A percentile compares a stretch with the other conserved stretches of the same genome.
These are phyloP conservation scores for Blastobotrys apis DNA, from an alignment of 1,139 yeast species.

Conservation along the genomic window DNA sequence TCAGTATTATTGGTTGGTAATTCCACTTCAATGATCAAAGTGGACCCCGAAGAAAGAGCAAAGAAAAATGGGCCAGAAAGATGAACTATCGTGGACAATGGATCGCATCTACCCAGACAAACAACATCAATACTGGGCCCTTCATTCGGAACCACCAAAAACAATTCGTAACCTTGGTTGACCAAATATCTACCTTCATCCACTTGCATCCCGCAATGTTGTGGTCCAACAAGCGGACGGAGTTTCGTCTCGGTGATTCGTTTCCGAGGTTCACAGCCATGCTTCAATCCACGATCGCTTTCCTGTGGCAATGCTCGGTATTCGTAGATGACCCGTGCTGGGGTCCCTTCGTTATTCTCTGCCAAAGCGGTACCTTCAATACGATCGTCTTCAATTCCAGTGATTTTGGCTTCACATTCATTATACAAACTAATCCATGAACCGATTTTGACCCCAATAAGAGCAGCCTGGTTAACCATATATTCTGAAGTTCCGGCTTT, in stretches of 20 bases:
- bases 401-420: neutral
- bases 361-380: neutral
- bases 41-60: neutral
- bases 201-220: neutral
- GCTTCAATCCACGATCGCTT: neutral
- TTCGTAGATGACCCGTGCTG: neutral
- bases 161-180: neutral
- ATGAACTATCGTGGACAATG: neutral
- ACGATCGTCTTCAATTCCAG: neutral
- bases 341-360: neutral
- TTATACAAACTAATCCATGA: neutral
- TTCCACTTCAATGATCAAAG: neutral
- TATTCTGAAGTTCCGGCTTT: neutral
- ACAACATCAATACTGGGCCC: too few species aligned
- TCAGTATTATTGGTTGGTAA: neutral
- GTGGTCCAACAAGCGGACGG: neutral
- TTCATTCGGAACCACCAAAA: too few species aligned
- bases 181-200: neutral
- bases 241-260: neutral
- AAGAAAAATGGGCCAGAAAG: neutral
- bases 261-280: neutral
- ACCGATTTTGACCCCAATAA: neutral
- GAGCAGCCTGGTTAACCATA: neutral
- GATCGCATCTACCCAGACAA: too few species aligned
- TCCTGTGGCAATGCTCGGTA: neutral